Percentiles rank a stretch among this genome's conserved stretches.
Conservation (phyloP, 2,329 filamentous ascomycete species). For the Pestalotiopsis sp. region DNA sequence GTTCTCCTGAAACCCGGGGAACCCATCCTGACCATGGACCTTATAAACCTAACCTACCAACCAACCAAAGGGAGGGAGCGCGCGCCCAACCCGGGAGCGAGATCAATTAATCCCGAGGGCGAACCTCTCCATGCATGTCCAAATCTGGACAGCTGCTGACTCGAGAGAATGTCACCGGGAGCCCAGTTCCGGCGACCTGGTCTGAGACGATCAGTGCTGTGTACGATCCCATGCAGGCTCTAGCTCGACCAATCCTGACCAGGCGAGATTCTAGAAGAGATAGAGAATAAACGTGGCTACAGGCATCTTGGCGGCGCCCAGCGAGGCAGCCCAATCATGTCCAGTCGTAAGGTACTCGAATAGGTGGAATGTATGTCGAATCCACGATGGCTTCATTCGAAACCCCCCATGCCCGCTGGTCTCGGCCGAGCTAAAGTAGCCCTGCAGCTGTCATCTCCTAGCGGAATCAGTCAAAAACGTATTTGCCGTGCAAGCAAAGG, state of each 20-base stretch:
- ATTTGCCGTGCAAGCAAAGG: background rate
- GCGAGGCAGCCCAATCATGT: background rate
- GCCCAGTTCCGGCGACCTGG: background rate
- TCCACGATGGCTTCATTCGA: conserved; percentile 4
- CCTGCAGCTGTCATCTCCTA: background rate
- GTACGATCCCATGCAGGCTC: background rate
- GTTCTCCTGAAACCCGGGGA: background rate
- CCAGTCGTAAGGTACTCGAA: no score
- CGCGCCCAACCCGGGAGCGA: background rate
- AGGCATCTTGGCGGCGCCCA: background rate
- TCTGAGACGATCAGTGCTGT: background rate
- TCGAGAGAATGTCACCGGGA: background rate
- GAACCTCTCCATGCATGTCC: background rate
- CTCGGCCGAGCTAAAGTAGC: background rate
- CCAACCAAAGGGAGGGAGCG: background rate
- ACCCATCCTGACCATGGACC: background rate
- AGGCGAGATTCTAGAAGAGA: background rate
- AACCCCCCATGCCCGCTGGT: background rate
- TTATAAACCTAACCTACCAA: background rate
- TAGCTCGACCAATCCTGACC: background rate
- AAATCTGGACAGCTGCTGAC: background rate
- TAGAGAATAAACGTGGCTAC: background rate
- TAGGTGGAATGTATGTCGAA: no score
- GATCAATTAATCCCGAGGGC: background rate
- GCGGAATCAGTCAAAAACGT: background rate